Percentiles rank a stretch among this genome's conserved stretches.
Evolutionary conservation across 257 asterid species (phyloP).

Genomic region (Ligustrum vulgare): DNA sequence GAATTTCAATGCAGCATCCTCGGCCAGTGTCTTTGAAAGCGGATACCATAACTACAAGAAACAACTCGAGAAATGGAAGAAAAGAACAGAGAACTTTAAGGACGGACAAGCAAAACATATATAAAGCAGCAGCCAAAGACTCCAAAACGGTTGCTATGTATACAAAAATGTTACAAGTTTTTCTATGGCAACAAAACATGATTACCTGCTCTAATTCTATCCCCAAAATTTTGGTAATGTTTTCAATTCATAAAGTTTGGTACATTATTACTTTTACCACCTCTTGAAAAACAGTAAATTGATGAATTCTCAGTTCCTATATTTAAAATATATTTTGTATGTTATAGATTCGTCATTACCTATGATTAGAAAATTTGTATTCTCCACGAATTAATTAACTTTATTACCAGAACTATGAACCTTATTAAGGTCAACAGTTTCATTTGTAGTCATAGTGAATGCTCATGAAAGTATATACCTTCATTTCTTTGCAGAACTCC

Average conservation of each 20-base stretch:
- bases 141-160: neutral
- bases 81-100: neutral
- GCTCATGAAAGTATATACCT: conserved; percentile 18
- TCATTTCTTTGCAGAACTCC: conserved; percentile 37
- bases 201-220: neutral
- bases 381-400: neutral
- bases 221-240: neutral
- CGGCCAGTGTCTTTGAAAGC: conserved; percentile 80
- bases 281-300: neutral
- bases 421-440: no score
- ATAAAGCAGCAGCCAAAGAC: neutral
- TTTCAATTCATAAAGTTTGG: neutral
- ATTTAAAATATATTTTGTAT: neutral
- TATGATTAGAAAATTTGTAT: neutral
- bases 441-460: neutral
- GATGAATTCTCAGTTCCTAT: neutral
- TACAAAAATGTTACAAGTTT: neutral
- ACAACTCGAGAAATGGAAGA: neutral
- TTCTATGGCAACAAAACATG: neutral
- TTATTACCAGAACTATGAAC: neutral
- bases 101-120: neutral
- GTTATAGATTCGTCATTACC: neutral
- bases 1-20: conserved; percentile 85
- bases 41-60: conserved; percentile 59
- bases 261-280: no score